These are phyloP conservation scores for Penicillium sp. DNA, from an alignment of 2,329 filamentous ascomycete species.

Conservation along the genomic window DNA sequence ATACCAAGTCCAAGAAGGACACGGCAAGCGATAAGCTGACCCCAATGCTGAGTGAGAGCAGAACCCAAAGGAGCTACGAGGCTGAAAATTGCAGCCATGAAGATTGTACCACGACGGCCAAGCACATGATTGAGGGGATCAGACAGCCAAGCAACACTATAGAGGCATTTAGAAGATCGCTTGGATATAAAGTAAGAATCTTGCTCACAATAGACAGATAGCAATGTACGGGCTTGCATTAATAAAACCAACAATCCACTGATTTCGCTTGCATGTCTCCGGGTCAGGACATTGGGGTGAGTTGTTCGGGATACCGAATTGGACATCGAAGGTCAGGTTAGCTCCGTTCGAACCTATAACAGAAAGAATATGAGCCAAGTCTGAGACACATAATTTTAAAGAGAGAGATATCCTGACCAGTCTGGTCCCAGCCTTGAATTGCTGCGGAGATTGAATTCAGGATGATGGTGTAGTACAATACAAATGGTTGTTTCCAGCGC, in stretches of 20 bases:
- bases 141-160: constrained; percentile 19
- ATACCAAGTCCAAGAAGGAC: constrained; percentile 38
- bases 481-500: constrained; percentile 49
- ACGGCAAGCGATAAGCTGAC: constrained; percentile 18
- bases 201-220: constrained; percentile 48
- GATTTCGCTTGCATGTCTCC: constrained; percentile 41
- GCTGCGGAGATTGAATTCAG: constrained; percentile 53
- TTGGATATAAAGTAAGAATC: background rate
- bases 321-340: constrained; percentile 22
- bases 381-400: background rate
- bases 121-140: constrained; percentile 21
- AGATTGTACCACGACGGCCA: constrained; percentile 21
- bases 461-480: constrained; percentile 51
- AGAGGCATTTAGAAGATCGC: background rate
- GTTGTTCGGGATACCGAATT: constrained; percentile 24
- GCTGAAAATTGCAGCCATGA: constrained; percentile 20
- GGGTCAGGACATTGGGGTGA: constrained; percentile 16
- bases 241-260: constrained; percentile 61
- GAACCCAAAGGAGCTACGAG: constrained; percentile 19
- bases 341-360: constrained; percentile 21
- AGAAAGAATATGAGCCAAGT: background rate
- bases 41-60: constrained; percentile 18
- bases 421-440: constrained; percentile 53
- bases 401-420: constrained; percentile 28
- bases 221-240: constrained; percentile 57